Evolutionary conservation across 345 rosid genomes (phyloP).

Genomic region (Streptanthus diversifolius): DNA sequence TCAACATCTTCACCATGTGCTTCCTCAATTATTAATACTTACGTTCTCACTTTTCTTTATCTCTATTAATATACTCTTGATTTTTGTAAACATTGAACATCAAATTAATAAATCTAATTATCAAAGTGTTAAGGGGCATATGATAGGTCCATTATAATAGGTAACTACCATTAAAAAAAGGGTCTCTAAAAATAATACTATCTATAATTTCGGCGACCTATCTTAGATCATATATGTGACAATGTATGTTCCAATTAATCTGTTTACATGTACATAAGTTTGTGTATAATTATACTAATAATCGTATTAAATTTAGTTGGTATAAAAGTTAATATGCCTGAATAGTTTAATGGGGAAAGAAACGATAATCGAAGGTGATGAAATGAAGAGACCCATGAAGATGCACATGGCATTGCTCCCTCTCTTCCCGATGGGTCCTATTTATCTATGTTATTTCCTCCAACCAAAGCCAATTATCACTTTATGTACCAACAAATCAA

Average conservation of each 20-base stretch:
- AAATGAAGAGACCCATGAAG: constrained; percentile 55
- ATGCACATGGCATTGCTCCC: constrained; percentile 61
- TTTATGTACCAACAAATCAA: constrained; percentile 24
- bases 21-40: background rate
- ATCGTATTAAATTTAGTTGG: constrained; percentile 4
- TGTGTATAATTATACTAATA: background rate
- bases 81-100: background rate
- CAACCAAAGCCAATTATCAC: constrained; percentile 31
- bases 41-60: background rate
- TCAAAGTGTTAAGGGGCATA: background rate
- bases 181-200: background rate
- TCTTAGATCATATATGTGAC: background rate
- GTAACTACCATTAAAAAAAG: background rate
- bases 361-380: constrained; percentile 29
- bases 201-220: background rate
- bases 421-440: constrained; percentile 23
- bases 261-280: background rate
- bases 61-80: background rate
- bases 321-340: background rate
- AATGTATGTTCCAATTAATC: background rate
- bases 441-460: constrained; percentile 22
- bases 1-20: constrained; percentile 27
- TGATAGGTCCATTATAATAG: background rate
- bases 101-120: background rate
- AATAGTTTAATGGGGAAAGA: background rate